phyloP scores from a whole-genome alignment of 768 basidiomycete genomes.

The Phlegmacium glaucopus region DNA sequence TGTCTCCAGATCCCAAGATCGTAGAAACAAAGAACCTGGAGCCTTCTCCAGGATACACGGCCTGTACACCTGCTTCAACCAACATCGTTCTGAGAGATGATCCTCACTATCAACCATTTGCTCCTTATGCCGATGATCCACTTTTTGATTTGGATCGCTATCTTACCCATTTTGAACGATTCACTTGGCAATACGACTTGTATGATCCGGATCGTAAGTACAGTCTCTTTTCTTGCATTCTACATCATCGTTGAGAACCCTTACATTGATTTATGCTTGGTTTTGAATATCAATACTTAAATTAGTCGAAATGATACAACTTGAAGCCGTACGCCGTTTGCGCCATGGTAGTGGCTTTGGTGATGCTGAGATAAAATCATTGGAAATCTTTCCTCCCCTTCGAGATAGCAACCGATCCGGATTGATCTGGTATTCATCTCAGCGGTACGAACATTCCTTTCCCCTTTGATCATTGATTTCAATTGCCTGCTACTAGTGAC shows the following conservation, averaged over 20 bases:
- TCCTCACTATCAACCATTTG: constrained; percentile 23
- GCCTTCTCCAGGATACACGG: constrained; percentile 34
- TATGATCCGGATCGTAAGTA: constrained; percentile 49
- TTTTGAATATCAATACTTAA: background rate
- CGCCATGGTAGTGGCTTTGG: constrained; percentile 24
- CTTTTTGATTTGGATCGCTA: constrained; percentile 29
- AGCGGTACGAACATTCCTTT: constrained; percentile 32
- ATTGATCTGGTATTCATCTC: constrained; percentile 38
- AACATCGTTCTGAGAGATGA: constrained; percentile 19
- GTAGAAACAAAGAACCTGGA: background rate
- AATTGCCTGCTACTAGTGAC: constrained; percentile 27
- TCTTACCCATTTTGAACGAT: constrained; percentile 22
- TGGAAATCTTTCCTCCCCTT: constrained; percentile 23
- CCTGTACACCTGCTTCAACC: constrained; percentile 40
- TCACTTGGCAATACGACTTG: constrained; percentile 34
- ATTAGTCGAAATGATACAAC: constrained; percentile 46
- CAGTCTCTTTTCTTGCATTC: background rate
- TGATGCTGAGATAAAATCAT: constrained; percentile 32
- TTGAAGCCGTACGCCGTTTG: constrained; percentile 42
- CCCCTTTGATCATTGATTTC: background rate
- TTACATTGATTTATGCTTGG: background rate
- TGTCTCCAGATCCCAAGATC: background rate
- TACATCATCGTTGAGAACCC: background rate
- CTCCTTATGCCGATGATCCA: constrained; percentile 47
- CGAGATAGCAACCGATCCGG: constrained; percentile 28